phyloP scores from a whole-genome alignment of 306 rosid species.

The Rosa chinensis region DNA sequence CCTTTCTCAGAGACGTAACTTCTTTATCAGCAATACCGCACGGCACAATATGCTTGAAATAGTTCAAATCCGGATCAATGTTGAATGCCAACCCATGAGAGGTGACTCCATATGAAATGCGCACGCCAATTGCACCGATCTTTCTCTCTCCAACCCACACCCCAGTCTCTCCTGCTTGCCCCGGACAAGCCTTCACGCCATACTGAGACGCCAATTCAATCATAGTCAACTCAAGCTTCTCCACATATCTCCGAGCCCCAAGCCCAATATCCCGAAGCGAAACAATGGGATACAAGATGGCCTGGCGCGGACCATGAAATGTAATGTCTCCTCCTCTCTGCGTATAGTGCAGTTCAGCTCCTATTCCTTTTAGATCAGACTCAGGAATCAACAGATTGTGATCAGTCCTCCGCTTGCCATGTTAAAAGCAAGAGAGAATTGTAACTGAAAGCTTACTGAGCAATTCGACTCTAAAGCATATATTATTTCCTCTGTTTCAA shows the following conservation, averaged over 20 bases:
- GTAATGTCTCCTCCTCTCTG: slow-evolving; percentile 92
- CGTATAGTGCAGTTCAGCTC: slow-evolving; percentile 75
- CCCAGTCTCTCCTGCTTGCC: slow-evolving; percentile 62
- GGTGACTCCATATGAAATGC: slow-evolving; percentile 73
- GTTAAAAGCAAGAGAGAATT: too few relatives aligned
- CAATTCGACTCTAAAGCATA: too few relatives aligned
- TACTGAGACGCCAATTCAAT: slow-evolving; percentile 63
- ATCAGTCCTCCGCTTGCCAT: slow-evolving; percentile 74
- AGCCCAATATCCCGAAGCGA: slow-evolving; percentile 67
- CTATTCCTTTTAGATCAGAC: slow-evolving; percentile 59
- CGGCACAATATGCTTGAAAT: slow-evolving; percentile 81
- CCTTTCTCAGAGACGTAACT: slow-evolving; percentile 80
- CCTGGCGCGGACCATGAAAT: slow-evolving; percentile 90
- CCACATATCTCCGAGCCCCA: slow-evolving; percentile 74
- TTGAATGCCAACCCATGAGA: slow-evolving; percentile 92
- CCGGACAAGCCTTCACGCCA: slow-evolving; percentile 72
- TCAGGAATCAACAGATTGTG: slow-evolving; percentile 70
- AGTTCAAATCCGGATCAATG: slow-evolving; percentile 79
- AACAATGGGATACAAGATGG: slow-evolving; percentile 72
- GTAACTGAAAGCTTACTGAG: too few relatives aligned
- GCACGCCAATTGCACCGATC: slow-evolving; percentile 90
- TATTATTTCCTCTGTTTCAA: too few relatives aligned
- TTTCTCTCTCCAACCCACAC: slow-evolving; percentile 92
- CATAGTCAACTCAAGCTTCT: slow-evolving; percentile 82
- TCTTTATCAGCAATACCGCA: slow-evolving; percentile 82